phyloP scores from a whole-genome alignment of 1,139 yeast species.

The Hanseniaspora sp. region DNA sequence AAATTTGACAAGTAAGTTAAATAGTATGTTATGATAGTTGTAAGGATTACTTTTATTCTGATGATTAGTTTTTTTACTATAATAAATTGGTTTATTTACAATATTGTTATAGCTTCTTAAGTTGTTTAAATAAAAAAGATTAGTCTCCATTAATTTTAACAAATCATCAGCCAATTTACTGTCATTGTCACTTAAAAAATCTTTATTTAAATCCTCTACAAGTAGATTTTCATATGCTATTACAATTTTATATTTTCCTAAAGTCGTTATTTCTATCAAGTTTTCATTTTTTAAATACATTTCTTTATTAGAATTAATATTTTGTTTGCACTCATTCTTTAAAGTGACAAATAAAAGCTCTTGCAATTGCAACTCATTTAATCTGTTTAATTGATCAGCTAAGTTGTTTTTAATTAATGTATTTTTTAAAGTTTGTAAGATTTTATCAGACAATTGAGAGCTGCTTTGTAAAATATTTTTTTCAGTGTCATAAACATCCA shows the following conservation, averaged over 20 bases:
- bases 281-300: not conserved
- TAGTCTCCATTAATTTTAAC: not conserved
- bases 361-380: conserved; percentile 6
- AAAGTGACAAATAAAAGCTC: conserved; percentile 13
- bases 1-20: not conserved
- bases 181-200: not conserved
- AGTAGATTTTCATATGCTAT: not conserved
- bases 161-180: not conserved
- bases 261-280: not conserved
- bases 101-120: conserved; percentile 6
- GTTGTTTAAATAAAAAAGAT: not conserved
- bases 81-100: conserved; percentile 1
- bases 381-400: conserved; percentile 6
- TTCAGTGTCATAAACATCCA: not conserved
- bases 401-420: conserved; percentile 3
- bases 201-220: not conserved
- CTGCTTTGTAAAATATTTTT: not conserved
- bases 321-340: conserved; percentile 6
- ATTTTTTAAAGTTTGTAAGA: not conserved
- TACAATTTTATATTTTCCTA: not conserved
- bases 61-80: not conserved
- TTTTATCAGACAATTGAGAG: not conserved
- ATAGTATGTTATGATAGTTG: conserved; percentile 1
- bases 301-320: not conserved
- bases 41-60: not conserved